Conservation (phyloP, 768 basidiomycete genomes). For the Leccinum disarticulatum region DNA sequence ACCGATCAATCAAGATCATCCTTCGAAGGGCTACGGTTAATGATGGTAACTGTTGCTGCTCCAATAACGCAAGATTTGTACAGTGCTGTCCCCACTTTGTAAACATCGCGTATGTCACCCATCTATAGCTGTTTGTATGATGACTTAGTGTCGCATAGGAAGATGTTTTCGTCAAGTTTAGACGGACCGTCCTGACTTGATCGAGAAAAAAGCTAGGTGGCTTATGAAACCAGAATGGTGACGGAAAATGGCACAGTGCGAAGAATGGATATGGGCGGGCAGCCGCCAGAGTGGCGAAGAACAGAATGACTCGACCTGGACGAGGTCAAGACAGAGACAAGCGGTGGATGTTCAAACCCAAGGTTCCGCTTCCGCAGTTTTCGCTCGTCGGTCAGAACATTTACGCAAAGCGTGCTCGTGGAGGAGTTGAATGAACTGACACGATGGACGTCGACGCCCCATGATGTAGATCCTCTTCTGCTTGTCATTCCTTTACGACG, state of each 20-base stretch:
- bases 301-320: too few relatives aligned
- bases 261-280: slow-evolving; percentile 49
- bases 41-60: too few relatives aligned
- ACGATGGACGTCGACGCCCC: slow-evolving; percentile 32
- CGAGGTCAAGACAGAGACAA: slow-evolving; percentile 22
- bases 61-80: too few relatives aligned
- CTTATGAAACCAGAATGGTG: slow-evolving; percentile 47
- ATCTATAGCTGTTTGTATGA: too few relatives aligned
- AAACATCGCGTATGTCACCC: too few relatives aligned
- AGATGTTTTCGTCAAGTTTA: too few relatives aligned
- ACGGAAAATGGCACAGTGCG: slow-evolving; percentile 50
- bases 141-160: too few relatives aligned
- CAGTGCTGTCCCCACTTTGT: too few relatives aligned
- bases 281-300: slow-evolving; percentile 41
- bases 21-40: too few relatives aligned
- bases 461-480: slow-evolving; percentile 45
- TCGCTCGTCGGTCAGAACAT: slow-evolving; percentile 52
- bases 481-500: slow-evolving; percentile 35
- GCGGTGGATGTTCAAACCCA: slow-evolving; percentile 48
- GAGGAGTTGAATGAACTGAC: slow-evolving; percentile 44
- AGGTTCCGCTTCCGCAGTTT: slow-evolving; percentile 57
- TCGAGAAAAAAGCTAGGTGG: slow-evolving; percentile 51
- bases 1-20: too few relatives aligned
- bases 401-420: slow-evolving; percentile 48
- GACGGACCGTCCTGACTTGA: slow-evolving; percentile 28